Evolutionary conservation across 2,329 filamentous ascomycete species (phyloP), one percentile per base, ranked within the genome.

Genomic region (Penicillium sp.): DNA sequence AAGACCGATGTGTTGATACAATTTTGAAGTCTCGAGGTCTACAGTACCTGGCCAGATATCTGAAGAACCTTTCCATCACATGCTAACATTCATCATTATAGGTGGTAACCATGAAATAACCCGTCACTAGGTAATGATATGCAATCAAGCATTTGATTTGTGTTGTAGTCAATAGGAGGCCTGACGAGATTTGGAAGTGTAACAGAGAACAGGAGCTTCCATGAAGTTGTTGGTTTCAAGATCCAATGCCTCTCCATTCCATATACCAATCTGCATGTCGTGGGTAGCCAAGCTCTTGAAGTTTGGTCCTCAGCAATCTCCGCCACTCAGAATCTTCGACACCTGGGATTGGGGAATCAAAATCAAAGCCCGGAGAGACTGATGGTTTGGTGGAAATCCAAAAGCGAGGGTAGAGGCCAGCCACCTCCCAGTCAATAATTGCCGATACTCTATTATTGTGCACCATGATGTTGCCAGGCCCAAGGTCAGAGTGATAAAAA

Each of bases 331-430:
- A 11, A 14, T 43, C 37, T 2, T 41, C 37, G 8, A 52, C 35
- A 1, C 48, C 48, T 16, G 35, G 48, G 22, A 22, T 43, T 43
- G 48, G 35, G 3, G 48, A 37, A 16, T 44, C 14, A 31, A 52
- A 52, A 9, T 52, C 19, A 13, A 43, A 24, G 16, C 48, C 48
- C 2, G 24, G 48, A 14, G 48, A 52, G 22, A 52, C 48, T 14
- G 48, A 52, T 10, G 48, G 48, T 16, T 52, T 52, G 6, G 48
- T 52, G 14, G 37, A 10, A 21, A 52, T 52, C 48, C 48, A 52
- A 39, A 52, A 52, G 16, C 22, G 48, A 24, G 48, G 48, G 24
- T 52, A 52, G 27, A 43, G 44, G 19, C 48, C 48, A 41, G 37
- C 35, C 5, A 11, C 19, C 37, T 52, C 48, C 48, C 48, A 52